Base-by-base conservation (phyloP, 148 eudicot genomes). In the Cornus florida region DNA sequence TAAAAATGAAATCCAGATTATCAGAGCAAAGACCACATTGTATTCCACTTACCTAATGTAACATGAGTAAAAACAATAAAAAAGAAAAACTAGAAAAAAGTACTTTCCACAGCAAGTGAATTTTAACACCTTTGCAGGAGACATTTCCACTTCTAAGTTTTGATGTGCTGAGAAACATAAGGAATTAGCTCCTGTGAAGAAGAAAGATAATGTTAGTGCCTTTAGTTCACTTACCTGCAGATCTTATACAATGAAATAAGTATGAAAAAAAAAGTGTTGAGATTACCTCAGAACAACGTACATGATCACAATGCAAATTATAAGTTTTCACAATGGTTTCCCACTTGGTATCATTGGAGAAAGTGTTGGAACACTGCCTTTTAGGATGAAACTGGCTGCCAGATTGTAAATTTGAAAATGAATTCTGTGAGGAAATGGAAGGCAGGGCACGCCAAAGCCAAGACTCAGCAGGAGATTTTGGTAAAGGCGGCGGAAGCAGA, bases 381-480 rank as follows among this genome's bases (percentile, higher is more conserved):
- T 86, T 81, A 0, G 86, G 32, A 67, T 79, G 76, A 67, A 81
- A 67, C 79, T 82, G 88, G 67, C 85, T 77, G 23, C 81, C 76
- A 62, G 71, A 39, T 39, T 67, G 72, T 2, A 88, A 77, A 46
- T 78, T 80, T 76, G 89, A 88, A 70, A 89, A 88, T 7, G 98
- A 88, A 85, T 86, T 91, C 82, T 88, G 84, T 10, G 89, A 86
- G 16, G 92, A 83, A 80, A 86, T 82, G 16, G 93, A 84, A 73
- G 94, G 92, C 79, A 96, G 70, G 57, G 93, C 90, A 10, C 92
- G 91, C 73, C 94, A 91, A 67, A 96, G 87, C 99, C 99, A 96
- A 77, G 99, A 96, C 73, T 96, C 99, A 16, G 99, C 92, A 11
- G 99, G 99, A 0, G 99, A 94, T 81, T 92, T 94, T 12, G 99